Evolutionary conservation across 2,329 filamentous ascomycete species (phyloP), one percentile per base, ranked within the genome.

Genomic region (Verruconis gallopava): DNA sequence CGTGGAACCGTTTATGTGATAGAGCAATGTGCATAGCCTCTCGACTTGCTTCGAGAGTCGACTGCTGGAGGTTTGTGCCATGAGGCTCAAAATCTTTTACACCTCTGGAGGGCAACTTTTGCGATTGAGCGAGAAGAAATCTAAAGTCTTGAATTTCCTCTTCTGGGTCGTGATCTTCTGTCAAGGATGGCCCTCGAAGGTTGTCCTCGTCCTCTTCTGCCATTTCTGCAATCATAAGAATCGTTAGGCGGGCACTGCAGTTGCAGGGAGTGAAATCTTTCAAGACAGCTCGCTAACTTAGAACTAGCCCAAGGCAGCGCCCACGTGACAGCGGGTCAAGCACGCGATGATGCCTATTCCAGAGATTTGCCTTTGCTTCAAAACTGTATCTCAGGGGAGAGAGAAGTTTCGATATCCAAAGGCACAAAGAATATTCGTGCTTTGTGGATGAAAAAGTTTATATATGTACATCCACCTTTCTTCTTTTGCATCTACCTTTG

Each of bases 51-150:
- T 85, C 81, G 40, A 98, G 77, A 5, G 80, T 75, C 44, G 73
- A 71, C 49, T 80, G 77, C 61, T 98, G 91, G 21, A 83, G 76
- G 21, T 75, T 73, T 2, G 91, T 96, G 37, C 84, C 83, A 62
- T 96, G 86, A 20, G 83, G 79, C 63, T 96, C 91, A 59, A 95
- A 98, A 64, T 98, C 91, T 61, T 98, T 98, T 59, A 93, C 86
- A 46, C 91, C 91, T 48, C 86, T 85, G 50, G 89, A 86, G 25
- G 93, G 85, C 9, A 88, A 72, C 51, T 77, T 75, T 71, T 34
- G 52, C n/a, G 47, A 45, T 40, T 52, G 49, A 25, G 19, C 35
- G 20, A 33, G 15, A 12, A 81, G 78, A 47, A 88, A 79, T 49
- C 83, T 79, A 60, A 89, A 95, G 63, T 96, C 89, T 54, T 88